phyloP scores from a whole-genome alignment of 495 filamentous ascomycete species.

The Hypomontagnella monticulosa region DNA sequence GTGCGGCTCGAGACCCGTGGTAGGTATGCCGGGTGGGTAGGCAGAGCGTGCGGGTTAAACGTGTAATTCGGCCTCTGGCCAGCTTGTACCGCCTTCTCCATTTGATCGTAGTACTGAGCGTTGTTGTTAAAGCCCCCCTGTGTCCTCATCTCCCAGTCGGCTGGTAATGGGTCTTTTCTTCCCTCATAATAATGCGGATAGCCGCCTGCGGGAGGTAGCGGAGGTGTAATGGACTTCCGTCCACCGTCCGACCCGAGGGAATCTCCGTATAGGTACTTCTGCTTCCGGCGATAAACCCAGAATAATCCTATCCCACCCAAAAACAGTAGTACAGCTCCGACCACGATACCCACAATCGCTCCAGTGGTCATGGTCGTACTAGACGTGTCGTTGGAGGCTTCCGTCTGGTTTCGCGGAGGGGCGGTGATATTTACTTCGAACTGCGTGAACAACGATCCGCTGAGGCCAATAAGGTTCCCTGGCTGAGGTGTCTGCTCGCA shows the following conservation, averaged over 20 bases:
- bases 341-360: constrained; percentile 57
- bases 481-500: constrained; percentile 52
- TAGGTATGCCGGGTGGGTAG: constrained; percentile 61
- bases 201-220: background rate
- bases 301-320: constrained; percentile 51
- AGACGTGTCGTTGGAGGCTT: constrained; percentile 20
- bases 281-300: constrained; percentile 52
- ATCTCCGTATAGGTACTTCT: constrained; percentile 41
- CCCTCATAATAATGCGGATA: constrained; percentile 19
- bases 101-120: constrained; percentile 42
- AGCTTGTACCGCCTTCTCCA: constrained; percentile 30
- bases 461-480: constrained; percentile 47
- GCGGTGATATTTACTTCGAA: constrained; percentile 48
- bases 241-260: constrained; percentile 25
- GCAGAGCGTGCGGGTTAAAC: constrained; percentile 43
- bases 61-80: constrained; percentile 10
- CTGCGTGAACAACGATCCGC: constrained; percentile 47
- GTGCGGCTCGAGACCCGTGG: constrained; percentile 50
- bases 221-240: constrained; percentile 31
- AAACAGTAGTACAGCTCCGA: constrained; percentile 52
- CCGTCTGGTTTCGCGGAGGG: constrained; percentile 29
- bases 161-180: constrained; percentile 4
- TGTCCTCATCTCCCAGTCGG: constrained; percentile 36
- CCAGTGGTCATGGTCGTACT: constrained; percentile 49
- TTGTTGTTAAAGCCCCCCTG: constrained; percentile 41